Percentiles rank a stretch among this genome's conserved stretches.
Evolutionary conservation across 2,329 filamentous ascomycete species (phyloP).

Genomic region (Ophiobolus disseminans): DNA sequence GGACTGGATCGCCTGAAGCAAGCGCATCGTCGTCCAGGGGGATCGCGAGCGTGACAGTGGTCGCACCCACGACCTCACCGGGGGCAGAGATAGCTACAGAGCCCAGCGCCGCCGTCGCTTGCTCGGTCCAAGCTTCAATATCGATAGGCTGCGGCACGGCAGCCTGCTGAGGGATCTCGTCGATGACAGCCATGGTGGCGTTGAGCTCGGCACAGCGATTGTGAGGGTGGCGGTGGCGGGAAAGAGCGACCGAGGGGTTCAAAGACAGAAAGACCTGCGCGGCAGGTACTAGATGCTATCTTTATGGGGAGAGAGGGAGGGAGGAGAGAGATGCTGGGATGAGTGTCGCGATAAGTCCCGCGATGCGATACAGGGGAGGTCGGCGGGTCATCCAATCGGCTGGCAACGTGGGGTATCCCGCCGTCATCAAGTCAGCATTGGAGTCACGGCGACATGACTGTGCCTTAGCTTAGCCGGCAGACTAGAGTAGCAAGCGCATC

Average conservation of each 20-base stretch:
- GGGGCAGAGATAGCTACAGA: conserved; percentile 49
- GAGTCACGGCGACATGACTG: conserved; percentile 1
- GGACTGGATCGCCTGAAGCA: conserved; percentile 19
- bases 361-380: conserved; percentile 33
- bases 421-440: not conserved
- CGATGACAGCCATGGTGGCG: conserved; percentile 44
- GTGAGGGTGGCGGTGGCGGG: conserved; percentile 2
- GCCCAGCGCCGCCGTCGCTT: conserved; percentile 53
- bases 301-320: not conserved
- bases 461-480: too few species aligned
- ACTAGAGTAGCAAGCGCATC: too few species aligned
- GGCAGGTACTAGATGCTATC: not conserved
- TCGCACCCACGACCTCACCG: conserved; percentile 54
- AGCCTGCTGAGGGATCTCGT: conserved; percentile 32
- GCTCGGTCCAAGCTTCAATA: conserved; percentile 58
- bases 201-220: conserved; percentile 8
- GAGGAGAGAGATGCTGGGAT: conserved; percentile 5
- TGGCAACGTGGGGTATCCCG: conserved; percentile 20
- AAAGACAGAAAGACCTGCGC: not conserved
- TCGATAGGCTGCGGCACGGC: conserved; percentile 42
- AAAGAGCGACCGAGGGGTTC: not conserved
- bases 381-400: conserved; percentile 12
- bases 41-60: conserved; percentile 72
- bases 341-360: conserved; percentile 25
- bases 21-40: conserved; percentile 68